Evolutionary conservation across 2,329 filamentous ascomycete genomes (phyloP).

Genomic region (Orbilia brochopaga): DNA sequence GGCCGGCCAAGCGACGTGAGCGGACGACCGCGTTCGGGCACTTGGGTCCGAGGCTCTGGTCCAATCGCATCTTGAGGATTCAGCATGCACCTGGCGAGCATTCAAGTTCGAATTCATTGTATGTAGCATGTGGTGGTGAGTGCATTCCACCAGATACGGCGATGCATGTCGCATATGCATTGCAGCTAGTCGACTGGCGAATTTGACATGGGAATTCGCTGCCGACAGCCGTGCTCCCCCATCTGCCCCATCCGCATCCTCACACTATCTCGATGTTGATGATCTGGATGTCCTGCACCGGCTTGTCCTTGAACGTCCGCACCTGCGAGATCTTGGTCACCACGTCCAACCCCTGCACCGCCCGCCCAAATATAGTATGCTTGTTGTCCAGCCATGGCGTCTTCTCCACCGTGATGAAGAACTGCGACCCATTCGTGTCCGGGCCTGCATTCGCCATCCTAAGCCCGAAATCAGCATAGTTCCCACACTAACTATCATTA

Average conservation of each 20-base stretch:
- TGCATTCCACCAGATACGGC: too few relatives aligned
- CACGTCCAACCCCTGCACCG: conserved; percentile 87
- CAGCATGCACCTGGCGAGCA: not conserved
- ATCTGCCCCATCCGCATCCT: not conserved
- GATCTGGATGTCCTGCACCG: conserved; percentile 96
- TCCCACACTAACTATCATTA: not conserved
- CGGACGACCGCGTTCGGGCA: not conserved
- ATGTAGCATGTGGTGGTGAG: too few relatives aligned
- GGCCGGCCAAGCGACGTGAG: conserved; percentile 38
- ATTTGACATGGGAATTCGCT: not conserved
- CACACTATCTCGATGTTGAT: conserved; percentile 74
- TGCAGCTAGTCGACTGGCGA: too few relatives aligned
- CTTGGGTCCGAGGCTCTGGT: not conserved
- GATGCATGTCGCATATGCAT: too few relatives aligned
- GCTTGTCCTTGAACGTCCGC: conserved; percentile 87
- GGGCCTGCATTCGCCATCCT: conserved; percentile 98
- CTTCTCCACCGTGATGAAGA: conserved; percentile 98
- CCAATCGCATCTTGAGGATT: not conserved
- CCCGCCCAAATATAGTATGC: conserved; percentile 93
- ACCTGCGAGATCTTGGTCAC: conserved; percentile 94
- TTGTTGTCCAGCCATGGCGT: conserved; percentile 95
- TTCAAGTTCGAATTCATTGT: too few relatives aligned
- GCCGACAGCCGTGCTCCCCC: not conserved
- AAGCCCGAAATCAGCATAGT: conserved; percentile 12
- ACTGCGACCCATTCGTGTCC: conserved; percentile 94